These are phyloP conservation scores for Cryptomeria japonica DNA, from an alignment of 75 land plant species.

Conservation along the genomic window DNA sequence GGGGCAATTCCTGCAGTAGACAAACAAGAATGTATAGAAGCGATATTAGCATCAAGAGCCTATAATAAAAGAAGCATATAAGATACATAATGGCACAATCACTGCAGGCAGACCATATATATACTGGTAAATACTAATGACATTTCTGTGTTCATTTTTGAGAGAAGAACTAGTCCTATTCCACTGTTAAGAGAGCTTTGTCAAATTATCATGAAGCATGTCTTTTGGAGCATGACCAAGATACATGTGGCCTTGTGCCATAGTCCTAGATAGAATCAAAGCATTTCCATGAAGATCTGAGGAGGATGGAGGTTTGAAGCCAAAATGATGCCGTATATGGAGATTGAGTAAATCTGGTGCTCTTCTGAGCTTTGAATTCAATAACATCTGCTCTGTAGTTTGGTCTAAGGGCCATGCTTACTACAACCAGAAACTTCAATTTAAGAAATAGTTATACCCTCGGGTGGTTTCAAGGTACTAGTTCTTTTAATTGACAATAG, in stretches of 20 bases:
- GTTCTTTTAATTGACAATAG: too few relatives aligned
- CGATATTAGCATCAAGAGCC: not conserved
- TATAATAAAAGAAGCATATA: not conserved
- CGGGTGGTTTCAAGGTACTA: too few relatives aligned
- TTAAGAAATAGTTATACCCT: too few relatives aligned
- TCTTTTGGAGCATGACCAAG: not conserved
- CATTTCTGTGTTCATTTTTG: not conserved
- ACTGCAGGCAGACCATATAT: not conserved
- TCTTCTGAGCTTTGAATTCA: not conserved
- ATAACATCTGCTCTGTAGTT: not conserved
- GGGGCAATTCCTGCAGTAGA: not conserved
- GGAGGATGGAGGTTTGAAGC: too few relatives aligned
- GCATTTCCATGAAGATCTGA: too few relatives aligned
- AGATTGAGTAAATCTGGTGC: not conserved
- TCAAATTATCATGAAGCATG: not conserved
- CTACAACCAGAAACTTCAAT: not conserved
- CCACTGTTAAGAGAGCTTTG: not conserved
- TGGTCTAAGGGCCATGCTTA: not conserved
- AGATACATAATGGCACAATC: not conserved
- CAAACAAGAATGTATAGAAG: not conserved
- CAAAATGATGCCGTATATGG: not conserved
- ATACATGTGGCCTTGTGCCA: not conserved
- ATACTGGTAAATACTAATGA: not conserved
- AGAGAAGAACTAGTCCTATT: not conserved
- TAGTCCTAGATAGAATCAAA: not conserved